Base-by-base conservation (phyloP, 225 moss, liverwort and hornwort genomes). In the Bryum argenteum region DNA sequence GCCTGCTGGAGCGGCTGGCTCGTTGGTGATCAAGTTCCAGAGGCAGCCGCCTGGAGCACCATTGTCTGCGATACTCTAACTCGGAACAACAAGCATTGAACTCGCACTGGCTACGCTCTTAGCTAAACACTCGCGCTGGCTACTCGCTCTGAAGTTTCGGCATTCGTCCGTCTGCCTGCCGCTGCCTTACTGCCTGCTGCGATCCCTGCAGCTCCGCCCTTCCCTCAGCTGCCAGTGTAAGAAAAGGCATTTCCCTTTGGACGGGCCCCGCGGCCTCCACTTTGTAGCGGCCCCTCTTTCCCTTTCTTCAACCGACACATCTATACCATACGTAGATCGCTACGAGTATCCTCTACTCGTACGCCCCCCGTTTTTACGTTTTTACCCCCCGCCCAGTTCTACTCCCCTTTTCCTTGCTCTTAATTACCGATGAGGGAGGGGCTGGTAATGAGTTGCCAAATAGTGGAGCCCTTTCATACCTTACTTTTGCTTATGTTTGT, bases 171-270 rank as follows among this genome's bases (percentile, higher is more conserved):
- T 8, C 13, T 51, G 51, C 60, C 59, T 71, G 59, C 72, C 71
- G 4, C 13, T 51, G 51, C 60, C 59, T 71, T 47, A 66, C 71
- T 57, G 17, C 65, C 15, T 58, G 26, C 26, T 4, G 57, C 58
- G 6, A 33, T 33, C 33, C 33, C 33, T 33, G 57, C 28, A 39
- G 66, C 39, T 74, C 50, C 67, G 59, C 61, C 45, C 66, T 54
- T 45, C 66, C 72, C 72, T 72, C 78, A 73, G 77, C 74, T 78
- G 81, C 73, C 77, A 81, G 81, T 78, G 81, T 77, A 77, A 77
- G 77, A 70, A 77, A 77, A 81, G 73, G 73, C 76, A 78, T 40
- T 70, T 28, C 53, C 28, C 73, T 40, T 54, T 19, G 11, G 60
- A 69, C 77, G 74, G 74, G 70, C 26, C 77, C 53, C 72, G 33